phyloP scores from a whole-genome alignment of 805 yeast genomes.

The Candida bentonensis region DNA sequence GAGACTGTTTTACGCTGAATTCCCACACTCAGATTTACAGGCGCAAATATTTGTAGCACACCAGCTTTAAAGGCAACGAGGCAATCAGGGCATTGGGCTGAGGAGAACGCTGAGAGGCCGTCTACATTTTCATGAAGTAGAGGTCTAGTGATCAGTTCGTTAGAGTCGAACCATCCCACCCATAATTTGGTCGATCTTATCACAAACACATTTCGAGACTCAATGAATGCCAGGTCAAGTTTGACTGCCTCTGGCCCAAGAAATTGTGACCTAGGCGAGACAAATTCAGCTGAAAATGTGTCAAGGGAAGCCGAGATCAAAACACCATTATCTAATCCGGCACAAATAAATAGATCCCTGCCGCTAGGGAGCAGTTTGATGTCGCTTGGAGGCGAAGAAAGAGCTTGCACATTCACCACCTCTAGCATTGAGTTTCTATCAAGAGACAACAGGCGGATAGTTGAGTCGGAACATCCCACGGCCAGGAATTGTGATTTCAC shows the following conservation, averaged over 20 bases:
- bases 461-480: constrained; percentile 57
- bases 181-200: constrained; percentile 45
- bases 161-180: constrained; percentile 30
- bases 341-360: constrained; percentile 35
- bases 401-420: constrained; percentile 46
- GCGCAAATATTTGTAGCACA: constrained; percentile 36
- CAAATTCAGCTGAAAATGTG: constrained; percentile 41
- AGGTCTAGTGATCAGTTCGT: constrained; percentile 32
- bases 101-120: constrained; percentile 39
- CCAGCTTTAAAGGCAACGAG: constrained; percentile 46
- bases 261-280: constrained; percentile 54
- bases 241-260: constrained; percentile 55
- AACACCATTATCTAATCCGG: constrained; percentile 77
- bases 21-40: background rate
- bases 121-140: constrained; percentile 25
- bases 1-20: background rate
- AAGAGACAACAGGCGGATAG: constrained; percentile 54
- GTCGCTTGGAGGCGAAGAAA: constrained; percentile 37
- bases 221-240: constrained; percentile 25
- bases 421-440: constrained; percentile 47
- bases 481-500: constrained; percentile 44
- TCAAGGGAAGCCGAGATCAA: constrained; percentile 53
- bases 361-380: constrained; percentile 21
- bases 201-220: constrained; percentile 22
- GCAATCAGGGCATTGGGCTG: constrained; percentile 51